Base-by-base conservation (phyloP, 495 filamentous ascomycete species). In the Astrothelium macrocarpum region DNA sequence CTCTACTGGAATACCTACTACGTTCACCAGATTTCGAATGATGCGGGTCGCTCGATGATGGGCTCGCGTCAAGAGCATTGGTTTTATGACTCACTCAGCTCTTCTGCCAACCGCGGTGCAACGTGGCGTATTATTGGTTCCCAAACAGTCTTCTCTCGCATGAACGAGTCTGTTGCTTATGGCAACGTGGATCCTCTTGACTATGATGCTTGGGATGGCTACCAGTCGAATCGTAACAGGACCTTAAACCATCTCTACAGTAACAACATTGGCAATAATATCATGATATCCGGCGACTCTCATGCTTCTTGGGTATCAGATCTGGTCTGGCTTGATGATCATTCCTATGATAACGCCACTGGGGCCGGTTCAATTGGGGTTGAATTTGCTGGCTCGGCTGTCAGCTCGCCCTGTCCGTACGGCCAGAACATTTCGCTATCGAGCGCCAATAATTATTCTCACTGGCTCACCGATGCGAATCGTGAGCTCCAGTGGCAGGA, bases 401-500 rank as follows among this genome's bases (percentile, higher is more conserved):
- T 89, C 46, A 78, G 76, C 39, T 84, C 80, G 20, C 74, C 77
- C 9, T 75, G 75, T 43, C 79, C 81, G 0, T 73, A 73, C 20
- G 84, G 83, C 26, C 77, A 78, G 45, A 80, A 78, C 63, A 76
- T 78, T 28, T 75, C 77, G 9, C 70, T 84, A 53, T 67, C 66
- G 4, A 68, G 61, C 18, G 79, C 81, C 7, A 76, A 79, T 60
- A 70, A 70, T 39, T 62, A 71, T 62, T 75, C 77, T 11, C 32
- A 73, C 26, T 74, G 72, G 39, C 76, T 82, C 31, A 75, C 84
- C 29, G 70, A 63, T 12, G 74, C 75, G 18, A 88, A 87, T 67
- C 67, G 71, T 26, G 82, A 84, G 68, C 76, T 89, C 63, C 83
- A 86, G 71, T 89, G 86, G 85, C 80, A 84, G 65, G 86, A 88